Evolutionary conservation across 1,139 yeast species (phyloP).

Genomic region (Taphrina flavorubra): DNA sequence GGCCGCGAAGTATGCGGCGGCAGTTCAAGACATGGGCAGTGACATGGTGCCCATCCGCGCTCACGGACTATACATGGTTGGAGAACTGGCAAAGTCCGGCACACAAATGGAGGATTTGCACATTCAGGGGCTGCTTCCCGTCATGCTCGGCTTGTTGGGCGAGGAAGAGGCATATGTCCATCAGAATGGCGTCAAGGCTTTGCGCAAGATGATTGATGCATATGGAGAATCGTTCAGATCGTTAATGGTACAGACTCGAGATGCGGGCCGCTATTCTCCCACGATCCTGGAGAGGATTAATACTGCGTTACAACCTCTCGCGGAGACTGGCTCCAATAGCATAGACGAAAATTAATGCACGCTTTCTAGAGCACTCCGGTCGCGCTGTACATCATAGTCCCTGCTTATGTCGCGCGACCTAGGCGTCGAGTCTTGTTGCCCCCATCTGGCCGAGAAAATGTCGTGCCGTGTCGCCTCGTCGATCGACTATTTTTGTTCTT

Average conservation of each 20-base stretch:
- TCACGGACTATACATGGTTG: constrained; percentile 73
- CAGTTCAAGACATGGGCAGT: constrained; percentile 59
- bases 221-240: constrained; percentile 6
- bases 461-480: background rate
- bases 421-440: no score
- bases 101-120: constrained; percentile 59
- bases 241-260: constrained; percentile 2
- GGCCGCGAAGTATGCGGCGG: constrained; percentile 50
- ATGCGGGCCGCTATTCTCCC: background rate
- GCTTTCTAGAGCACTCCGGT: background rate
- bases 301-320: background rate
- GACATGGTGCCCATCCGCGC: constrained; percentile 84
- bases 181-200: constrained; percentile 78
- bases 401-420: no score
- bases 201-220: constrained; percentile 48
- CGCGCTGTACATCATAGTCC: background rate
- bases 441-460: no score
- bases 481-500: background rate
- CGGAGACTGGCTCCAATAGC: no score
- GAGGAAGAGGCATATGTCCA: constrained; percentile 88
- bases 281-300: background rate
- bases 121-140: constrained; percentile 61
- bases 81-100: constrained; percentile 58
- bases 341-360: background rate
- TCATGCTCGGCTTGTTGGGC: constrained; percentile 68